These are phyloP conservation scores for Pseudomicrostroma phylloplanum DNA, from an alignment of 1,284 basidiomycete genomes.

Conservation along the genomic window DNA sequence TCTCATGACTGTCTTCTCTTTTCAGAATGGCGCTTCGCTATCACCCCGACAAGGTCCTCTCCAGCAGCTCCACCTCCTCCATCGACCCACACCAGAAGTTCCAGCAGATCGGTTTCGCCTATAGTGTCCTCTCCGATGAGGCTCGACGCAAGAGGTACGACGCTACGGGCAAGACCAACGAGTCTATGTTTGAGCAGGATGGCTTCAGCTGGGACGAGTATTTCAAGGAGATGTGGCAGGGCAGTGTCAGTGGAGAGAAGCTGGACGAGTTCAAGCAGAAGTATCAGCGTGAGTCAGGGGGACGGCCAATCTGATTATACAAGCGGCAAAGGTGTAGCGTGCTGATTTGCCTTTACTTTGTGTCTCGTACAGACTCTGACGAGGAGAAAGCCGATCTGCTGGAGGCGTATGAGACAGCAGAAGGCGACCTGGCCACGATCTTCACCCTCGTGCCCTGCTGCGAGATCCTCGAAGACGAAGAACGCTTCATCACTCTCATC, in stretches of 20 bases:
- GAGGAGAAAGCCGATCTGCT: constrained; percentile 45
- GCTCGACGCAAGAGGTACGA: constrained; percentile 41
- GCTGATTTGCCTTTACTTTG: neutral
- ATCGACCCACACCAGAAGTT: constrained; percentile 29
- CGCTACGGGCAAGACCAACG: constrained; percentile 41
- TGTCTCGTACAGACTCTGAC: constrained; percentile 18
- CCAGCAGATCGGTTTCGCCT: constrained; percentile 48
- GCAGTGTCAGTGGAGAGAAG: constrained; percentile 39
- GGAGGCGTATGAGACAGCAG: constrained; percentile 31
- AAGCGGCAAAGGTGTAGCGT: neutral
- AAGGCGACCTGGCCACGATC: constrained; percentile 34
- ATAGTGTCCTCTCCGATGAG: constrained; percentile 44
- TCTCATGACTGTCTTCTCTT: neutral
- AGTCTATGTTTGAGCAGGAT: constrained; percentile 39
- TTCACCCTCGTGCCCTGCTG: constrained; percentile 43
- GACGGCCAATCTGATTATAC: neutral
- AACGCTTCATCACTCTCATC: constrained; percentile 33
- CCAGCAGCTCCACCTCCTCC: constrained; percentile 9
- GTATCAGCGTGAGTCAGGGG: constrained; percentile 29
- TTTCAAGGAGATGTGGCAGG: constrained; percentile 47
- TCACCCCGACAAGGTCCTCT: constrained; percentile 47
- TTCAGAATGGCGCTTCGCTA: constrained; percentile 42
- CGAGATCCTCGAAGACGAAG: constrained; percentile 37
- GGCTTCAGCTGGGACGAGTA: constrained; percentile 47
- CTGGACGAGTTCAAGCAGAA: constrained; percentile 42